These are phyloP conservation scores for Dunaliella sp. DNA, from an alignment of 139 green algal genomes.

Conservation along the genomic window DNA sequence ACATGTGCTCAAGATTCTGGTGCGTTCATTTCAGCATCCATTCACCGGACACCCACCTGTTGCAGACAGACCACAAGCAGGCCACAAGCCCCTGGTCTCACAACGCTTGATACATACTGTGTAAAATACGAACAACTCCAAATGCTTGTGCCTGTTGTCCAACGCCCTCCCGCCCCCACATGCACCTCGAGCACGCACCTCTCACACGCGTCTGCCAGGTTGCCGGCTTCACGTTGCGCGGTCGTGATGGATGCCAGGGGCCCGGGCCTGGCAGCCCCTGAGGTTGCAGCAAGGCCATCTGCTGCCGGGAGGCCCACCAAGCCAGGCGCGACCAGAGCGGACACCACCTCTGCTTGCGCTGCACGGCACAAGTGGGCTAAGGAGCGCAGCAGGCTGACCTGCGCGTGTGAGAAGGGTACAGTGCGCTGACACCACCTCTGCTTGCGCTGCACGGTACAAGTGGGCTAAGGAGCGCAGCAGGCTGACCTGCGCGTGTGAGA, in stretches of 20 bases:
- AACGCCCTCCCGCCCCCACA: not conserved
- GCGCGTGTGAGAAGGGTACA: constrained; percentile 17
- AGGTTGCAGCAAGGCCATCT: not conserved
- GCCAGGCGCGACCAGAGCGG: constrained; percentile 5
- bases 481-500: constrained; percentile 7
- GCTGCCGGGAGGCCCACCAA: not conserved
- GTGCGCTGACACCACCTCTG: not conserved
- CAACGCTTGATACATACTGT: not conserved
- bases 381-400: constrained; percentile 17
- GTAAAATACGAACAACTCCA: too few relatives aligned
- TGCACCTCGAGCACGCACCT: constrained; percentile 4
- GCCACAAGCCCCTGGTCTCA: not conserved
- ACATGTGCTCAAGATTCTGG: not conserved
- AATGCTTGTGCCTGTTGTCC: too few relatives aligned
- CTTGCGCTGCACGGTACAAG: constrained; percentile 1
- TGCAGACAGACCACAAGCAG: not conserved
- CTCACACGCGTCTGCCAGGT: constrained; percentile 17
- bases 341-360: not conserved
- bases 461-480: constrained; percentile 11
- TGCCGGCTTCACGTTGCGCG: constrained; percentile 11
- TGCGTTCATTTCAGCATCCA: not conserved
- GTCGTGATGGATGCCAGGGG: not conserved
- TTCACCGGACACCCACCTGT: not conserved
- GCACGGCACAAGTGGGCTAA: constrained; percentile 13
- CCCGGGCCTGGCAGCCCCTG: not conserved